Evolutionary conservation across 495 filamentous ascomycete genomes (phyloP).

Genomic region (Chlorociboria aeruginascens): DNA sequence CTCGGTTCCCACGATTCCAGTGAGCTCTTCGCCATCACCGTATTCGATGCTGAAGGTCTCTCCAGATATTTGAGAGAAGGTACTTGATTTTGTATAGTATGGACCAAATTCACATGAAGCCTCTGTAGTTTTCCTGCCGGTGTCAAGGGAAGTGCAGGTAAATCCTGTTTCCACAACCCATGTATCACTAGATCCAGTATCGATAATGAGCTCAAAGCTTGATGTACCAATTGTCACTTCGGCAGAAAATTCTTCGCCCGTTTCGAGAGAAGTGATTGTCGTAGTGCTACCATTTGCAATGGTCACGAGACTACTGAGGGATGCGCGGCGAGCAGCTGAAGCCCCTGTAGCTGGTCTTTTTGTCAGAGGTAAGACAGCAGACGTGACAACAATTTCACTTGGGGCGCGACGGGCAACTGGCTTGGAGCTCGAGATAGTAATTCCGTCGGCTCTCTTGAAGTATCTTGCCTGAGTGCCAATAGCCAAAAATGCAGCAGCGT

Average conservation of each 20-base stretch:
- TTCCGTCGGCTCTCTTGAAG: background rate
- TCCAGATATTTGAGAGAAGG: conserved; percentile 27
- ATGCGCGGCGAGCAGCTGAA: no score
- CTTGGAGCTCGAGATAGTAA: background rate
- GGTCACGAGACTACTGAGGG: no score
- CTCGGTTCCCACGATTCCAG: conserved; percentile 43
- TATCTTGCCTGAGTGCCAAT: background rate
- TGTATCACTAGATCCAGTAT: conserved; percentile 49
- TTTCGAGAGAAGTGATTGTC: background rate
- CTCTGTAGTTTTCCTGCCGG: conserved; percentile 14
- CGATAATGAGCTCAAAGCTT: conserved; percentile 38
- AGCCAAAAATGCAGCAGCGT: background rate
- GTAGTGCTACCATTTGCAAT: background rate
- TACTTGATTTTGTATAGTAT: conserved; percentile 24
- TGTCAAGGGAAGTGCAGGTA: conserved; percentile 28
- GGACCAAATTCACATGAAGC: conserved; percentile 32
- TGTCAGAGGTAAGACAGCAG: no score
- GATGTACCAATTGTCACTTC: conserved; percentile 24
- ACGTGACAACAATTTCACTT: background rate
- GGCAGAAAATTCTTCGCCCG: background rate
- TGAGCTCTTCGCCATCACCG: conserved; percentile 41
- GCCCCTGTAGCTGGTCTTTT: no score
- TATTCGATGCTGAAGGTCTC: conserved; percentile 46
- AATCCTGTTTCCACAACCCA: conserved; percentile 39
- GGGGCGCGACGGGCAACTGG: background rate